Evolutionary conservation across 2,329 filamentous ascomycete species (phyloP), one percentile per base, ranked within the genome.

Genomic region (Aureobasidium sp.): DNA sequence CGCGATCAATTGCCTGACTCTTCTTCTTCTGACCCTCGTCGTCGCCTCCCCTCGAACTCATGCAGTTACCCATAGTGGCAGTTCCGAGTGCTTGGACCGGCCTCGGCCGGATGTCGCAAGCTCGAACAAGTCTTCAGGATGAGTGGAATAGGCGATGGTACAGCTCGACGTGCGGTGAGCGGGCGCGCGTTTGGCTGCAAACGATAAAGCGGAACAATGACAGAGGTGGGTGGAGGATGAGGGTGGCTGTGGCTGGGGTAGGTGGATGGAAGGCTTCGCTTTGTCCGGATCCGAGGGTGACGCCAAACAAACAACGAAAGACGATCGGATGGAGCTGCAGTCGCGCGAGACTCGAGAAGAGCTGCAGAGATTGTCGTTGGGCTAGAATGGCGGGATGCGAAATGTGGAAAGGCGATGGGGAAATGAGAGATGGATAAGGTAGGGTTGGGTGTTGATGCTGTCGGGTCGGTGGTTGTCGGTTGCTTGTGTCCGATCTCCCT

Each of bases 11-110:
- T 70, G 86, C 86, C 73, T 96, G 90, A 71, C 90, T 96, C 72
- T 87, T 84, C 79, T 97, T 95, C 80, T 93, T 95, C 78, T 90
- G 85, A 68, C 95, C 90, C 69, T 79, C 82, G 75, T 94, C 89
- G 69, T 90, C 90, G 68, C 85, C 85, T 61, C 85, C 85, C 74
- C 89, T 86, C 60, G 86, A 85, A 74, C 91, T 96, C 81, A 95
- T 88, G 77, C 93, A 98, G 64, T 81, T 81, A 72, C 93, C 93
- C 93, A 98, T 98, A 64, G 54, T 64, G 62, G 57, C 40, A 53
- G 51, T 25, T 47, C 39, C 51, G 41, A 47, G 41, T 39, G 29
- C 25, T 38, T 39, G 40, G 39, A 44, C 51, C 51, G 51, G 51
- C 51, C 51, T 47, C 51, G 34, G 51, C 51, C 51, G 51, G 41